Conservation (phyloP, 345 rosid genomes). For the Dipteronia sinensis region DNA sequence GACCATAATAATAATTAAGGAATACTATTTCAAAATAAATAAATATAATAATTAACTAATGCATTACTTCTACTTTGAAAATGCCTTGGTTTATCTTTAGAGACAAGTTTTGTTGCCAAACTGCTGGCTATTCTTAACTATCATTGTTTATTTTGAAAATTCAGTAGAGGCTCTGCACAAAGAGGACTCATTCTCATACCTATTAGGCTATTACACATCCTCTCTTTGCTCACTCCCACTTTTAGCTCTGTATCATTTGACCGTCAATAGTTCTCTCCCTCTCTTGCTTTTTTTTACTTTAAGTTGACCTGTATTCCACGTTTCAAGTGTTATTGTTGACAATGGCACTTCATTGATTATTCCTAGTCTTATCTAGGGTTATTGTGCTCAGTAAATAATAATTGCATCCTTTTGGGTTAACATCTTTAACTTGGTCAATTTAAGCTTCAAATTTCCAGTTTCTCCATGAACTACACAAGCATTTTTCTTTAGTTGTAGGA, state of each 20-base stretch:
- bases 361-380: neutral
- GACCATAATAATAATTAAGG: neutral
- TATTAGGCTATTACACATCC: neutral
- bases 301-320: neutral
- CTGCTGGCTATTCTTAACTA: neutral
- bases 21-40: neutral
- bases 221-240: neutral
- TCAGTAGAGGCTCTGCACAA: neutral
- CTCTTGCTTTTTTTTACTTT: neutral
- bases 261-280: neutral
- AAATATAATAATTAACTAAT: neutral
- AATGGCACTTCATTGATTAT: neutral
- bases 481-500: neutral
- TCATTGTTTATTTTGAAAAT: neutral
- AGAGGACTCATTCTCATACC: neutral
- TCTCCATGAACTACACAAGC: neutral
- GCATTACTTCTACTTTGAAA: neutral
- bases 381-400: neutral
- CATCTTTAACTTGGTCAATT: neutral
- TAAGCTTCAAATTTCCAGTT: neutral
- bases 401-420: neutral
- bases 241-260: neutral
- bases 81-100: neutral
- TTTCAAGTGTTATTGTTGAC: neutral
- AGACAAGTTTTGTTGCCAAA: neutral